Percentiles rank a stretch among this genome's conserved stretches.
Evolutionary conservation across 768 basidiomycete species (phyloP).

Genomic region (Amanita subjunquillea): DNA sequence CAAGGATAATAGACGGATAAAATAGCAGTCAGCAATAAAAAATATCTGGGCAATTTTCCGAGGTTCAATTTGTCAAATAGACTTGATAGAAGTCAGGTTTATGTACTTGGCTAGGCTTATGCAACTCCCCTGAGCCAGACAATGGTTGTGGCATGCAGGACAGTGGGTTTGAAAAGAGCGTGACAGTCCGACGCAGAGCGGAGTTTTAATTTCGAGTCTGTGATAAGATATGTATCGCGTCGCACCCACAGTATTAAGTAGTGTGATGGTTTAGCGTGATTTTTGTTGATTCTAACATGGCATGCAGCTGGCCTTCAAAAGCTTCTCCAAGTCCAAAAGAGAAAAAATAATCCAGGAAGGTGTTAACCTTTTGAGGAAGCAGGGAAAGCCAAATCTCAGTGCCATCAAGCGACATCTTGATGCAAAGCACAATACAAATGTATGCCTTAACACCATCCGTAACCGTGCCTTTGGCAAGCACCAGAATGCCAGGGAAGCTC

Average conservation of each 20-base stretch:
- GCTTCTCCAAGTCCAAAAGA: background rate
- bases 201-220: too few relatives aligned
- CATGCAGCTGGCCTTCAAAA: background rate
- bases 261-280: background rate
- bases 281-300: background rate
- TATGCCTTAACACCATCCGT: background rate
- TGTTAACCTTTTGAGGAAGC: background rate
- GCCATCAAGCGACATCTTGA: background rate
- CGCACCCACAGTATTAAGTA: background rate
- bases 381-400: too few relatives aligned
- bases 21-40: too few relatives aligned
- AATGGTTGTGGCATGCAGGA: too few relatives aligned
- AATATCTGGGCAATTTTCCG: too few relatives aligned
- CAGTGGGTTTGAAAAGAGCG: too few relatives aligned
- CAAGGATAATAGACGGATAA: too few relatives aligned
- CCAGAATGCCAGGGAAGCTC: constrained; percentile 2
- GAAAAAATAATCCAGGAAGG: background rate
- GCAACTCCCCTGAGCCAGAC: too few relatives aligned
- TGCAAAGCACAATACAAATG: background rate
- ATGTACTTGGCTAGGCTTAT: too few relatives aligned
- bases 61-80: too few relatives aligned
- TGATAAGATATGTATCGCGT: background rate
- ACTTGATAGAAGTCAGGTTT: too few relatives aligned
- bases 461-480: constrained; percentile 2
- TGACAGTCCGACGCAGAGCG: too few relatives aligned